Base-by-base conservation (phyloP, 768 basidiomycete genomes). In the Butyriboletus loyo region DNA sequence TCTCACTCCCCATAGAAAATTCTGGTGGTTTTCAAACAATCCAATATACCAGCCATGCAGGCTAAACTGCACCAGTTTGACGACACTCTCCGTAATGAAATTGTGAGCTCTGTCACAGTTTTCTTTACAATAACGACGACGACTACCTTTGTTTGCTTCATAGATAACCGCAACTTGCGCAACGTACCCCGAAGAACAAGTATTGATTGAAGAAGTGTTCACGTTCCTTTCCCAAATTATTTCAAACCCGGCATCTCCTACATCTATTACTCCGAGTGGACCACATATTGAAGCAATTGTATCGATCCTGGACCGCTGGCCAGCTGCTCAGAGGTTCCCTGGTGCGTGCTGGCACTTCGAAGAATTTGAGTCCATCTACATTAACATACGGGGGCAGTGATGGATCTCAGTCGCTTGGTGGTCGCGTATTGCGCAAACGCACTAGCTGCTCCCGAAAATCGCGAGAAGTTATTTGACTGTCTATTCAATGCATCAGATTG, bases 381-480 rank as follows among this genome's bases (percentile, higher is more conserved):
- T 46, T 51, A 49, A 46, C 35, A 13, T 43, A 14, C 35, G 13
- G 42, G 50, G 34, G 11, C 57, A 92, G 92, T 95, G 13, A 83
- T 98, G 62, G 96, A 98, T 63, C 79, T 98, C 13, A 77, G 83
- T 46, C 85, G 97, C 36, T 75, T 96, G 35, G 67, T 96, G 15
- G 74, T 83, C 19, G 88, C 82, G 2, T 86, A 79, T 64, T 80
- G 78, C 44, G 80, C 85, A 1, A 75, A 78, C 7, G 72, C 78
- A 2, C 78, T 85, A 53, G 71, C 76, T 3, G 57, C 67, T 5
- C 59, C 78, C 1, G 75, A 66, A 41, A 56, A 77, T 48, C 77
- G 77, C 46, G 74, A 78, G 35, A 69, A 67, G 19, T 84, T 88
- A 65, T 77, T 88, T 21, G 75, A 81, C 19, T 72, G 80, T 1